These are phyloP conservation scores for Sclerotinia subarctica DNA, from an alignment of 2,329 filamentous ascomycete genomes.

Conservation along the genomic window DNA sequence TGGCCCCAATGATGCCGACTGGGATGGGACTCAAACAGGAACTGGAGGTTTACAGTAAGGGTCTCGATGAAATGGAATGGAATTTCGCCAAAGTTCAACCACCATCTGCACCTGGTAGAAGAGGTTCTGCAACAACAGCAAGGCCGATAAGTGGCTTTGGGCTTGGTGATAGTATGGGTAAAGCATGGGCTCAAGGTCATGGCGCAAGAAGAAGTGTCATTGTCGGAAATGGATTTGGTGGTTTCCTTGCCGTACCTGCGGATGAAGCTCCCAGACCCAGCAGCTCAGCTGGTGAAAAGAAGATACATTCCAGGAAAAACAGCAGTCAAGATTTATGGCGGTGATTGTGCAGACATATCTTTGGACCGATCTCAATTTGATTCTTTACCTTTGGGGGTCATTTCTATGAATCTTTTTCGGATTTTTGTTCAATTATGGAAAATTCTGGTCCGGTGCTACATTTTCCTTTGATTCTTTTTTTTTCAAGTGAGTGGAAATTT, in stretches of 20 bases:
- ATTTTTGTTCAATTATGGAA: background rate
- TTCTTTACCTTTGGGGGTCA: background rate
- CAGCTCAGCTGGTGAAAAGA: constrained; percentile 33
- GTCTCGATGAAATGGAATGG: constrained; percentile 65
- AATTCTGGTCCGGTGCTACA: background rate
- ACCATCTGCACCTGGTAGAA: constrained; percentile 38
- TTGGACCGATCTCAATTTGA: background rate
- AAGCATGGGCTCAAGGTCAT: constrained; percentile 44
- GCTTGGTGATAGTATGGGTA: constrained; percentile 44
- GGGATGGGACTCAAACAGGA: constrained; percentile 49
- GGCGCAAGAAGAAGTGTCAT: constrained; percentile 58
- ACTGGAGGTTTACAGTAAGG: constrained; percentile 63
- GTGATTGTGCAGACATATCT: background rate
- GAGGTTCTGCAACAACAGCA: constrained; percentile 40
- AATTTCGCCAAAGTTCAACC: constrained; percentile 61
- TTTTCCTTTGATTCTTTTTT: background rate
- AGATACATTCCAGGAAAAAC: constrained; percentile 3
- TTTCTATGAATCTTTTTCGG: background rate
- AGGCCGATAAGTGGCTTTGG: constrained; percentile 46
- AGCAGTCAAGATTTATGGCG: constrained; percentile 20
- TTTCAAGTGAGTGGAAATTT: background rate
- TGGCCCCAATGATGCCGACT: constrained; percentile 1
- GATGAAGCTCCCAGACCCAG: constrained; percentile 41
- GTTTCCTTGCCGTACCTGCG: constrained; percentile 61
- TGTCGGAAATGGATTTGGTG: constrained; percentile 66